Conservation (phyloP, 2,329 filamentous ascomycete genomes). For the Hypoxylon sp. region DNA sequence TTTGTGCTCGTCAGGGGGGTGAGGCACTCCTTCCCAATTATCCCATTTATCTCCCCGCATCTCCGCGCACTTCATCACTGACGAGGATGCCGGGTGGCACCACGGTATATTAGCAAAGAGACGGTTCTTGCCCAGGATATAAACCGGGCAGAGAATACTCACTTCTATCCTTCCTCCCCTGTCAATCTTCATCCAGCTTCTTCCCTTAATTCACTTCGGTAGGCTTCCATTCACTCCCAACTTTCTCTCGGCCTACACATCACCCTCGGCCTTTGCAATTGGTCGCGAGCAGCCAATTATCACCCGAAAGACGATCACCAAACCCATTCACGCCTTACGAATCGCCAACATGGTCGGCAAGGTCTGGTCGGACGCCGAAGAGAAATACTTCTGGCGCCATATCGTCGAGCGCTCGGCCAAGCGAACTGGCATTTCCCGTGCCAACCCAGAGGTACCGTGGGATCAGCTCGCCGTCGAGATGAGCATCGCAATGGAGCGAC, state of each 20-base stretch:
- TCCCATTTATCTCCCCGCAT: neutral
- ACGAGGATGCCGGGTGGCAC: neutral
- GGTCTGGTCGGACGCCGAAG: conserved; percentile 62
- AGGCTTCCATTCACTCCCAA: neutral
- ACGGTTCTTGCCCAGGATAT: neutral
- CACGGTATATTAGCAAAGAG: neutral
- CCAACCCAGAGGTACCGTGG: conserved; percentile 52
- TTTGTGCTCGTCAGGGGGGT: conserved; percentile 1
- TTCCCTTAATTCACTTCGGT: neutral
- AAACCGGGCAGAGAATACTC: neutral
- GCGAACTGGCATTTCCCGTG: conserved; percentile 44
- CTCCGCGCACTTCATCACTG: neutral
- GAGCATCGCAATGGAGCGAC: conserved; percentile 52
- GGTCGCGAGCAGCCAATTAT: conserved; percentile 2
- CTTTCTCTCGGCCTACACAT: neutral
- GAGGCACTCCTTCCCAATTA: neutral
- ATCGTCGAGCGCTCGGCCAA: conserved; percentile 55
- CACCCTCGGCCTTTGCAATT: neutral
- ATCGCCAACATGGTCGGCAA: conserved; percentile 60
- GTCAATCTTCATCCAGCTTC: neutral
- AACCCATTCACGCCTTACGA: neutral
- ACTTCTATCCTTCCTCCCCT: conserved; percentile 8
- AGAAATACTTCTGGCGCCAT: conserved; percentile 61
- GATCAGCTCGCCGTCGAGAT: conserved; percentile 54
- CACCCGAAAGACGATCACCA: conserved; percentile 2